Conservation (phyloP, 148 eudicot species). For the Chenopodium quinoa region DNA sequence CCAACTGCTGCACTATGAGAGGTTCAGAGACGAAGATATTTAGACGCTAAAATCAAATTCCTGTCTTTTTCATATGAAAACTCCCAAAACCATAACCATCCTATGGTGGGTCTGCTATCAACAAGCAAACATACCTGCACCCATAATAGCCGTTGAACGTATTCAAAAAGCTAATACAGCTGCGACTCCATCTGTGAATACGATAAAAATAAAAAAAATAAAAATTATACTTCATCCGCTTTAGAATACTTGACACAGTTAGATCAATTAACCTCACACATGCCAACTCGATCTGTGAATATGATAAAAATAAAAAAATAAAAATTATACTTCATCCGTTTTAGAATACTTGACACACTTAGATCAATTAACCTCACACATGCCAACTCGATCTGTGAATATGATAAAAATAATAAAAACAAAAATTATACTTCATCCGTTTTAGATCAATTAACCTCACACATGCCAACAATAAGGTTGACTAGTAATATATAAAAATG, state of each 20-base stretch:
- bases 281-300: neutral
- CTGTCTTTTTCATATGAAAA: constrained; percentile 20
- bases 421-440: too few species aligned
- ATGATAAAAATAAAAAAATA: neutral
- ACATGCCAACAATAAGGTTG: too few species aligned
- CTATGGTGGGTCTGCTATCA: constrained; percentile 26
- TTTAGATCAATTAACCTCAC: too few species aligned
- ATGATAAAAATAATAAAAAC: neutral
- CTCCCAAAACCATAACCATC: constrained; percentile 14
- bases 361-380: too few species aligned
- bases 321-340: too few species aligned
- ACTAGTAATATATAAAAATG: too few species aligned
- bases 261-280: too few species aligned
- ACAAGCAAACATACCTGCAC: constrained; percentile 27
- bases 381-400: neutral
- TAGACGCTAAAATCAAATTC: constrained; percentile 2
- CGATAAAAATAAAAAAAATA: neutral
- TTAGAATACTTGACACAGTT: too few species aligned
- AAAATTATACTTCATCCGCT: too few species aligned
- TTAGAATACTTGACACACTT: too few species aligned
- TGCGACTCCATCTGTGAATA: neutral
- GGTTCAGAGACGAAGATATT: constrained; percentile 17
- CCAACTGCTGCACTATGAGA: constrained; percentile 15
- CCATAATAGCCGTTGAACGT: constrained; percentile 28
- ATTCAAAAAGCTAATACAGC: constrained; percentile 18